Conservation (phyloP, 2,329 filamentous ascomycete species). For the Canariomyces notabilis region DNA sequence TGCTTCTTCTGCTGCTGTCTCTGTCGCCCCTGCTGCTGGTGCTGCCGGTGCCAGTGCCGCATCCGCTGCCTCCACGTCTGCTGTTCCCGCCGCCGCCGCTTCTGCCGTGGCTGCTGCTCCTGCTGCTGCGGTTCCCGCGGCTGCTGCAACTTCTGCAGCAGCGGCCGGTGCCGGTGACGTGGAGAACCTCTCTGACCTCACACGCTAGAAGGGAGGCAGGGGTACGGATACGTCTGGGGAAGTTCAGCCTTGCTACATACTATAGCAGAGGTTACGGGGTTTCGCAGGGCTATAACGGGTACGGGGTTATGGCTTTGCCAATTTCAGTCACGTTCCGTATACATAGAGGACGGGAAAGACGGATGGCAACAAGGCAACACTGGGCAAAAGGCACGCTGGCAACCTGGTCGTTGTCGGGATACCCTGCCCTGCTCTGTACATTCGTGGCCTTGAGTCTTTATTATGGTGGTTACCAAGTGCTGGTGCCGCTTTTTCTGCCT, state of each 20-base stretch:
- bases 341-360: background rate
- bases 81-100: constrained; percentile 1
- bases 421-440: background rate
- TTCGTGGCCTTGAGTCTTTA: background rate
- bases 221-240: background rate
- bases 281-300: no score
- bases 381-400: no score
- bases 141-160: constrained; percentile 7
- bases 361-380: background rate
- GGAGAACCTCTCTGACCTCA: constrained; percentile 25
- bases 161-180: constrained; percentile 1
- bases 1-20: constrained; percentile 5
- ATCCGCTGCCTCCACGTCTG: background rate
- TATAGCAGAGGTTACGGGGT: no score
- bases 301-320: background rate
- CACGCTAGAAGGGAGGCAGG: constrained; percentile 17
- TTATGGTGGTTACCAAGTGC: background rate
- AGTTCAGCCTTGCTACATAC: background rate
- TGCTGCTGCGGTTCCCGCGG: constrained; percentile 9
- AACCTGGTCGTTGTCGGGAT: background rate
- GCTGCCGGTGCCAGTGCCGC: background rate
- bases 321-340: background rate
- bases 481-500: background rate
- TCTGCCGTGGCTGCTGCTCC: constrained; percentile 6
- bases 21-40: background rate